These are phyloP conservation scores for Ilyonectria destructans DNA, from an alignment of 2,329 filamentous ascomycete genomes.

Conservation along the genomic window DNA sequence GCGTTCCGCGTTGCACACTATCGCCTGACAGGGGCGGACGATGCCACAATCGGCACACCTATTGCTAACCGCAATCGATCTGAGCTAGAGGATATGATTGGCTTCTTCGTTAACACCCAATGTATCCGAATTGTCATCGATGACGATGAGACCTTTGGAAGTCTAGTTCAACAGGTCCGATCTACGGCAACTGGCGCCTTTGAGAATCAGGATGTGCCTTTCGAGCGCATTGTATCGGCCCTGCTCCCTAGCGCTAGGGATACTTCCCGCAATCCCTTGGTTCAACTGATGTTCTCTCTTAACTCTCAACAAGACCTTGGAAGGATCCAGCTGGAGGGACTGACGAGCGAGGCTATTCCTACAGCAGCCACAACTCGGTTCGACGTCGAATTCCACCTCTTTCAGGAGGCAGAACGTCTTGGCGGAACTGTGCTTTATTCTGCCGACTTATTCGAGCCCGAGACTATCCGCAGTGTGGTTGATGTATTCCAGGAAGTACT, in stretches of 20 bases:
- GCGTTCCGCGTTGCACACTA: slow-evolving; percentile 46
- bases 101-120: slow-evolving; percentile 48
- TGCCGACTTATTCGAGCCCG: too few relatives aligned
- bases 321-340: too few relatives aligned
- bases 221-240: slow-evolving; percentile 36
- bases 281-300: slow-evolving; percentile 34
- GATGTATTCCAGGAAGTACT: too few relatives aligned
- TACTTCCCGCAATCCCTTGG: slow-evolving; percentile 34
- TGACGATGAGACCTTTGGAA: slow-evolving; percentile 29
- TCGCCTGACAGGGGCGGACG: slow-evolving; percentile 42
- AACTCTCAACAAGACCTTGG: slow-evolving; percentile 42
- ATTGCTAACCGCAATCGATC: slow-evolving; percentile 39
- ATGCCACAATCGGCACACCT: slow-evolving; percentile 42
- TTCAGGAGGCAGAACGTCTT: too few relatives aligned
- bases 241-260: slow-evolving; percentile 30
- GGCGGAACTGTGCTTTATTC: too few relatives aligned
- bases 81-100: slow-evolving; percentile 41
- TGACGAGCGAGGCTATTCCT: too few relatives aligned
- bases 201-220: slow-evolving; percentile 45
- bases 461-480: too few relatives aligned
- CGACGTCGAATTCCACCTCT: too few relatives aligned
- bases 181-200: slow-evolving; percentile 28
- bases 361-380: too few relatives aligned
- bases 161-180: slow-evolving; percentile 39
- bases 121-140: slow-evolving; percentile 41